These are phyloP conservation scores for Dalechampia spathulata DNA, from an alignment of 441 rosid species.

Conservation along the genomic window DNA sequence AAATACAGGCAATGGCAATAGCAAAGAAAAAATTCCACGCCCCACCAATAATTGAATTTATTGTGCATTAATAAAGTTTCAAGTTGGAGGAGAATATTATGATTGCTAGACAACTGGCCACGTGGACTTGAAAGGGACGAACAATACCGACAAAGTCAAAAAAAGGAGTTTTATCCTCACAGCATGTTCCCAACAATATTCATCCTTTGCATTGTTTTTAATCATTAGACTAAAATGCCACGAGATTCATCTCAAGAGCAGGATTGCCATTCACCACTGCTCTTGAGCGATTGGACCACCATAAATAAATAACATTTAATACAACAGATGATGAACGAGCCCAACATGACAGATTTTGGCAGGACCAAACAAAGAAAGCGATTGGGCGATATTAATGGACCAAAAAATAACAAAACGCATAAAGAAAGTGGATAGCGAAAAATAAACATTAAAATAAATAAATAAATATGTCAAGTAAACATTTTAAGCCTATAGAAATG, in stretches of 20 bases:
- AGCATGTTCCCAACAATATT: background rate
- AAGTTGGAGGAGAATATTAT: conserved; percentile 28
- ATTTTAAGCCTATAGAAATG: too few species aligned
- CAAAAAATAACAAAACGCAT: background rate
- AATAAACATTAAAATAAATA: background rate
- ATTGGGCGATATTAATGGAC: background rate
- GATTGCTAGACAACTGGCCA: conserved; percentile 32
- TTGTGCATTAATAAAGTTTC: conserved; percentile 12
- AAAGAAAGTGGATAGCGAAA: background rate
- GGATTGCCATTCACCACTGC: background rate
- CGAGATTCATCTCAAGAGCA: background rate
- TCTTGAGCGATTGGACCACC: too few species aligned
- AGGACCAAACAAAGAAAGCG: background rate
- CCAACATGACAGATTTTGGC: background rate
- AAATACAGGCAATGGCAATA: background rate
- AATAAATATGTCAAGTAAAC: background rate
- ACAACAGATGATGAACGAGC: background rate
- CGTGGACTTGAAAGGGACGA: conserved; percentile 29
- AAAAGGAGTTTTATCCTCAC: conserved; percentile 9
- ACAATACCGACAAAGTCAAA: conserved; percentile 20
- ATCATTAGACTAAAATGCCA: conserved; percentile 10
- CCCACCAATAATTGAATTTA: conserved; percentile 11
- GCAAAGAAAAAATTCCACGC: background rate
- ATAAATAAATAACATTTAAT: background rate
- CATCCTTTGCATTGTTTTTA: conserved; percentile 2